Evolutionary conservation across 2,329 filamentous ascomycete genomes (phyloP), one percentile per base, ranked within the genome.

Genomic region (Epichloe gansuensis): DNA sequence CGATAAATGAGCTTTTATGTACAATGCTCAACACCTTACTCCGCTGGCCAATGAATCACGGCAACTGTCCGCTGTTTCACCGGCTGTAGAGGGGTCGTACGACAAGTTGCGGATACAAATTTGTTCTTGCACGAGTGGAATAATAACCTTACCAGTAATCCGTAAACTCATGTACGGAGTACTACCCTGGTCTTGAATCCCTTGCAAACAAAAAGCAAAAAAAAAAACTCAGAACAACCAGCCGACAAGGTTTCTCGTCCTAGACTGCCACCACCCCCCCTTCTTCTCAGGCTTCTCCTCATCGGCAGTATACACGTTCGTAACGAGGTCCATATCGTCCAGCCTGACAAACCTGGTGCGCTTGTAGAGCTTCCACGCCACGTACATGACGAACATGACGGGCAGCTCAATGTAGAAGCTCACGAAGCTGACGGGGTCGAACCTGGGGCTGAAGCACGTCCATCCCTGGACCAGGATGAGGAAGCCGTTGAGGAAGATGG

Each of bases 331-430:
- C 27, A 83, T 78, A 47, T 86, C 77, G 1, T 76, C 68, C 0
- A 80, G 68, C 42, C 67, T 71, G 35, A 75, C 67, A 53, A 76
- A 72, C 55, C 74, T 80, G 0, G 84, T 87, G 61, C 72, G 75
- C 66, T 87, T 83, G 55, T 81, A 53, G 1, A 87, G 27, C 66
- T 91, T 93, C 83, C 85, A 91, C 5, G 73, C 80, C 0, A 83
- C 44, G 60, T 78, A 90, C 36, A 91, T 71, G 8, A 82, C 58
- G 15, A 77, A 56, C 73, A 84, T 80, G 53, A 84, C 58, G 0
- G 80, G 77, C 25, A 84, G 63, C 64, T 84, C 78, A 39, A 85
- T 72, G 58, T 85, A 84, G 56, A 72, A 80, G 54, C 77, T 81
- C 46, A 85, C 77, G 58, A 85, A 84, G 59, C 76, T 72, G 12